These are phyloP conservation scores for Fagus crenata DNA, from an alignment of 306 rosid genomes.

Conservation along the genomic window DNA sequence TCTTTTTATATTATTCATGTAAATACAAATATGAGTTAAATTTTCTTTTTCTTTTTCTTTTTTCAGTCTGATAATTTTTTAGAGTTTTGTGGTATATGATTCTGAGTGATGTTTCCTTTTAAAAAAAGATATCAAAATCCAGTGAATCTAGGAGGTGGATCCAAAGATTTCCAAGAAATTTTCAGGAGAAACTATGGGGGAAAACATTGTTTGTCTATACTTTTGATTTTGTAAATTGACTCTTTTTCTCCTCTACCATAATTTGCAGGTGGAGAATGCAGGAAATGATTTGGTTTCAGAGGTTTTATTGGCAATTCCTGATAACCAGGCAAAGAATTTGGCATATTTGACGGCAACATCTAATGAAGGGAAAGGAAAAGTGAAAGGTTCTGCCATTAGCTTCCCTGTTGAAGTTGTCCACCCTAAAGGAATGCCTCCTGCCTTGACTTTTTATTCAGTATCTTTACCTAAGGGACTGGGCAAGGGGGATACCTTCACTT, in stretches of 20 bases:
- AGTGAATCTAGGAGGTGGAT: neutral
- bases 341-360: constrained; percentile 56
- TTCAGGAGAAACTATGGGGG: neutral
- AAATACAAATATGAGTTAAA: neutral
- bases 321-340: constrained; percentile 56
- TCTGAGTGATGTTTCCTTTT: neutral
- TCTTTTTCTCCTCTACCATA: neutral
- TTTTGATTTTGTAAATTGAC: neutral
- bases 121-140: neutral
- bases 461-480: constrained; percentile 73
- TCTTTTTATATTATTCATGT: neutral
- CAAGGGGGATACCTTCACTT: constrained; percentile 59
- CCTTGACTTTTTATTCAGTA: constrained; percentile 62
- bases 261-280: constrained; percentile 68
- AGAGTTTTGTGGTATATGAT: constrained; percentile 9
- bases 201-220: neutral
- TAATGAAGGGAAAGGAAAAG: constrained; percentile 74
- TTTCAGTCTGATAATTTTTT: neutral
- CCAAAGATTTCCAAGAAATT: neutral
- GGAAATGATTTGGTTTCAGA: constrained; percentile 63
- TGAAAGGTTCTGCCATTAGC: constrained; percentile 46
- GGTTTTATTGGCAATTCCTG: constrained; percentile 71
- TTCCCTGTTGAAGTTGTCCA: constrained; percentile 52
- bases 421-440: constrained; percentile 59
- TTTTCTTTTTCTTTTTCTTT: too few species aligned